Percentiles rank a stretch among this genome's conserved stretches.
phyloP scores from a whole-genome alignment of 148 eudicot genomes.

The Silene conica region DNA sequence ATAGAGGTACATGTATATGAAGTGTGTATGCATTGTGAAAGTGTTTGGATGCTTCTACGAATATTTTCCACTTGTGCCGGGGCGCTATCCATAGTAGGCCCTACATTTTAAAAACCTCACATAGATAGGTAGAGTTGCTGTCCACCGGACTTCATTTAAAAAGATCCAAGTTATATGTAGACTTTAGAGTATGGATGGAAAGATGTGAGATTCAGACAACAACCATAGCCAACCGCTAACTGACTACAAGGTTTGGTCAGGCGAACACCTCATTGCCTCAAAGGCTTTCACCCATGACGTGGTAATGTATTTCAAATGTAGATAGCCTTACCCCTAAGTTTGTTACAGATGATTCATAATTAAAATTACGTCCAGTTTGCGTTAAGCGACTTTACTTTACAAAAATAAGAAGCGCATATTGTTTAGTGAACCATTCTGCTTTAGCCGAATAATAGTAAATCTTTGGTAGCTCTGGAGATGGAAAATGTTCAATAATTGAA shows the following conservation, averaged over 20 bases:
- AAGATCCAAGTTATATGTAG: not conserved
- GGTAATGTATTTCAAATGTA: not conserved
- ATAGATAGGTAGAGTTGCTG: too few species aligned
- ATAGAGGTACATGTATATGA: not conserved
- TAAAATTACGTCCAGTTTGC: not conserved
- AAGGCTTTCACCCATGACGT: not conserved
- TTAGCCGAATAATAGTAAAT: not conserved
- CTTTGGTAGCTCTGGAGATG: not conserved
- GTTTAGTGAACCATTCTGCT: not conserved
- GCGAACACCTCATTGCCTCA: not conserved
- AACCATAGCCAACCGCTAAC: not conserved
- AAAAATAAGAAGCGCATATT: not conserved
- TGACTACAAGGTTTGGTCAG: not conserved
- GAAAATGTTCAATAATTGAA: not conserved
- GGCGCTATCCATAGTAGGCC: too few species aligned
- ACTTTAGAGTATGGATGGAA: not conserved
- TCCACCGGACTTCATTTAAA: not conserved
- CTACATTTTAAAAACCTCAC: too few species aligned
- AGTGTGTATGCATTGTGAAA: too few species aligned
- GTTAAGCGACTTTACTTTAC: not conserved
- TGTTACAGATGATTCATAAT: not conserved
- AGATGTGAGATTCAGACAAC: not conserved
- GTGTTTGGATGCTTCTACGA: too few species aligned
- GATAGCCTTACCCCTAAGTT: not conserved
- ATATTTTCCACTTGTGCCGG: too few species aligned